These are phyloP conservation scores for Guyanaporus albipodus DNA, from an alignment of 768 basidiomycete genomes.

Conservation along the genomic window DNA sequence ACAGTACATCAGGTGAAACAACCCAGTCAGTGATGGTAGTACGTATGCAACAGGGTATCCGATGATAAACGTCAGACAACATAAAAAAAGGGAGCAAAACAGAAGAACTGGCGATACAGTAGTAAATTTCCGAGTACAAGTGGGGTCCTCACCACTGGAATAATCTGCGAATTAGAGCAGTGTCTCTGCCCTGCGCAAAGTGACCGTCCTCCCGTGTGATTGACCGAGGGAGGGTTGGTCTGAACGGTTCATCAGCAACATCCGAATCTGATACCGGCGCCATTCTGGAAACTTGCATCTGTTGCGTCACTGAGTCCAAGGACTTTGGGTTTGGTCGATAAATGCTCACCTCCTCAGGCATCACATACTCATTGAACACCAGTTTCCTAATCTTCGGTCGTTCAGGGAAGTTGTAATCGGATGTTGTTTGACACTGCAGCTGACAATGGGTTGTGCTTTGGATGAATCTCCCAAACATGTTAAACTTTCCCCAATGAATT, in stretches of 20 bases:
- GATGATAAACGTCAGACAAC: constrained; percentile 24
- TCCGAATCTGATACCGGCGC: constrained; percentile 44
- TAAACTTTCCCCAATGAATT: constrained; percentile 96
- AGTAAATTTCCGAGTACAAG: constrained; percentile 21
- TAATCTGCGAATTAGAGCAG: constrained; percentile 47
- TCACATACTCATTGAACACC: constrained; percentile 53
- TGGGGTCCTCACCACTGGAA: constrained; percentile 39
- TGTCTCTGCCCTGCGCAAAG: constrained; percentile 36
- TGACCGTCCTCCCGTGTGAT: constrained; percentile 31
- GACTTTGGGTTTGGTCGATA: neutral
- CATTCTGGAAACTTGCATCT: constrained; percentile 69
- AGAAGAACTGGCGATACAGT: constrained; percentile 28
- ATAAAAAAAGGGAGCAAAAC: constrained; percentile 28
- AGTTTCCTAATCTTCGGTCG: constrained; percentile 52
- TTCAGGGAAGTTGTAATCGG: constrained; percentile 62
- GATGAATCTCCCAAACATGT: constrained; percentile 86
- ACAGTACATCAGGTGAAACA: constrained; percentile 26
- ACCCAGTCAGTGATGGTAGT: constrained; percentile 30
- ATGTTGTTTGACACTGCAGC: constrained; percentile 55
- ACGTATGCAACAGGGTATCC: constrained; percentile 38
- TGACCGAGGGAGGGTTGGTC: constrained; percentile 30
- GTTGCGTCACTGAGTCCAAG: constrained; percentile 5
- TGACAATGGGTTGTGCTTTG: constrained; percentile 76
- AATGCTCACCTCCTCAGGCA: constrained; percentile 62
- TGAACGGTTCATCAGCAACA: constrained; percentile 41